phyloP scores from a whole-genome alignment of 1,284 basidiomycete species.

The Puccinia hordei region DNA sequence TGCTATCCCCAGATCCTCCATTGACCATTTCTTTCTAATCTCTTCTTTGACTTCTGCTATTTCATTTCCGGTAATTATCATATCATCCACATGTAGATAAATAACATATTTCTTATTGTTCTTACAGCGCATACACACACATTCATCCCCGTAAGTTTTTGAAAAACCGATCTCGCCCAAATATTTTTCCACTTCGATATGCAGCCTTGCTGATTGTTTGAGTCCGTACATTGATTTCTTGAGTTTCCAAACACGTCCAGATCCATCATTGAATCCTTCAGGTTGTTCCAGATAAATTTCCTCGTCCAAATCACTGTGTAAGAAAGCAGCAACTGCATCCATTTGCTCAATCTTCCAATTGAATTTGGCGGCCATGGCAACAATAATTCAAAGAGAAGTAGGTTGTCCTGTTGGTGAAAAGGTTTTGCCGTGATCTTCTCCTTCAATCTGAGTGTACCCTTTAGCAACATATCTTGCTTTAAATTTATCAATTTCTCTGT shows the following conservation, averaged over 20 bases:
- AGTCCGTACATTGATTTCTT: conserved; percentile 46
- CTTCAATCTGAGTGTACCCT: no score
- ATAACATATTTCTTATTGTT: background rate
- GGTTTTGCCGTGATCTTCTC: background rate
- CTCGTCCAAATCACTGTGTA: conserved; percentile 12
- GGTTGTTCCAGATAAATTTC: background rate
- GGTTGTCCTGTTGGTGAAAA: conserved; percentile 25
- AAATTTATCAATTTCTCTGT: background rate
- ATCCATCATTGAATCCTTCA: background rate
- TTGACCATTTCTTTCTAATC: conserved; percentile 4
- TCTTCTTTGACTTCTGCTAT: background rate
- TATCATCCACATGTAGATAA: conserved; percentile 19
- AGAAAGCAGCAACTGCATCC: conserved; percentile 18
- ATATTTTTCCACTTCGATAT: conserved; percentile 11
- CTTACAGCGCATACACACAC: background rate
- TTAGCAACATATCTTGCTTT: conserved; percentile 4
- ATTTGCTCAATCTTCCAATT: background rate
- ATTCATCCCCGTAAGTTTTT: conserved; percentile 22
- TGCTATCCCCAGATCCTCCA: conserved; percentile 20
- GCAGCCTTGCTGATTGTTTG: conserved; percentile 34
- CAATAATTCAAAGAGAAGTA: background rate
- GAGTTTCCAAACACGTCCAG: conserved; percentile 17
- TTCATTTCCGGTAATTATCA: background rate
- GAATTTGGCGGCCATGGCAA: background rate
- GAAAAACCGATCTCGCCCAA: conserved; percentile 22